phyloP scores from a whole-genome alignment of 345 rosid genomes.

The Clausena lansium region DNA sequence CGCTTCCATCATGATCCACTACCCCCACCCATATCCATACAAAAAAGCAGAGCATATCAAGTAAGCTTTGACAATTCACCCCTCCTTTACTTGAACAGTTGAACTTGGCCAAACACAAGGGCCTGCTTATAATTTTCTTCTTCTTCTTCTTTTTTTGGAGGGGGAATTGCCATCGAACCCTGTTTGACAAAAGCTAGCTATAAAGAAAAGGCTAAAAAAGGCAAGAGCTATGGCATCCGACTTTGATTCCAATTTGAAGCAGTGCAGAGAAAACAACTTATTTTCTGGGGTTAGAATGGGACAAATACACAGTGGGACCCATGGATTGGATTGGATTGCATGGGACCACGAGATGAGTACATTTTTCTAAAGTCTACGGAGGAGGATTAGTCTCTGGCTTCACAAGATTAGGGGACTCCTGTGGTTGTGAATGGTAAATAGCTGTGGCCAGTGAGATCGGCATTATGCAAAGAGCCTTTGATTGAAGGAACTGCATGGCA shows the following conservation, averaged over 20 bases:
- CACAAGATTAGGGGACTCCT: conserved; percentile 65
- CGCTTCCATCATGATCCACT: conserved; percentile 74
- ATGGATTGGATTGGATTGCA: no score
- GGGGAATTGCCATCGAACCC: conserved; percentile 51
- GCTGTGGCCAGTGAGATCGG: conserved; percentile 93
- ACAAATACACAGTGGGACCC: conserved; percentile 22
- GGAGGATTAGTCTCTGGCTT: conserved; percentile 82
- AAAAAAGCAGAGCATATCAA: conserved; percentile 47
- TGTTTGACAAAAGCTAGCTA: conserved; percentile 29
- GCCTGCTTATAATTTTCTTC: neutral
- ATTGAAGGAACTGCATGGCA: conserved; percentile 96
- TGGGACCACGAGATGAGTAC: conserved; percentile 27
- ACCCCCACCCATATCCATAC: conserved; percentile 37
- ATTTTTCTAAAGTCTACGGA: conserved; percentile 35
- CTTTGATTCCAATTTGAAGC: conserved; percentile 58
- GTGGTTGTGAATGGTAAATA: conserved; percentile 80
- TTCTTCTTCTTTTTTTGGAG: conserved; percentile 23
- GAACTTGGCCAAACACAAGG: conserved; percentile 39
- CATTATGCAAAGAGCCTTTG: conserved; percentile 99
- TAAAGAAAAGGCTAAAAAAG: conserved; percentile 28
- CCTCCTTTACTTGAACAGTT: conserved; percentile 37
- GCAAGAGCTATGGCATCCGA: conserved; percentile 53
- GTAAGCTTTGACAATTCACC: conserved; percentile 51
- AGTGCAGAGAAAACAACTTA: conserved; percentile 18
- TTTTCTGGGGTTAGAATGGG: conserved; percentile 28